Base-by-base conservation (phyloP, 441 rosid genomes). In the Lepidium campestre region DNA sequence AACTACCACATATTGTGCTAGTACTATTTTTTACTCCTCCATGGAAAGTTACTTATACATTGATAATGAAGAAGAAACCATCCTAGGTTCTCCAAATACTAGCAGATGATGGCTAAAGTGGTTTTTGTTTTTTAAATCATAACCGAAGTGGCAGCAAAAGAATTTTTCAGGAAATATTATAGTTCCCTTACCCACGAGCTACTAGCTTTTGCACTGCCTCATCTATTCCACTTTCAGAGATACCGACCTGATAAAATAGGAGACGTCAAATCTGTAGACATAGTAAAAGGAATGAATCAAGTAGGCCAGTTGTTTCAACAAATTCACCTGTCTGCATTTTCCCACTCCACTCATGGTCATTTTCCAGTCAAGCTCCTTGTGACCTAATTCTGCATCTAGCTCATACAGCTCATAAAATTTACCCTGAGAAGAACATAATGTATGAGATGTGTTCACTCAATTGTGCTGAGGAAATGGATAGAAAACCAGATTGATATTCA, bases 341-440 rank as follows among this genome's bases (percentile, higher is more conserved):
- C 97, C 97, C 27, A 91, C 99, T 17, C 99, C 97, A 18, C 97
- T 91, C 55, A 81, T 52, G 49, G 99, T 94, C 77, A 91, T 87
- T 78, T 94, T 94, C 99, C 99, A 94, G 70, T 86, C 97, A 70
- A 94, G 86, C 78, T 89, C 99, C 72, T 82, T 86, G 71, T 94
- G 96, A 35, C 97, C 99, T 79, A 86, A 65, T 79, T 91, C 99
- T 75, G 99, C 99, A 85, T 94, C 99, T 45, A 89, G 70, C 79
- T 94, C 97, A 77, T 94, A 94, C 22, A 94, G 96, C 84, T 94
- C 99, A 69, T 91, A 94, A 63, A 91, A 91, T 52, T 89, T 94
- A 25, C 99, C 99, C 96, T 94, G 67, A 62, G 68, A 46, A 54
- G 63, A 74, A 58, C 57, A 72, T 45, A 44, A 57, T 34, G 17